Percentiles rank a stretch among this genome's conserved stretches.
Evolutionary conservation across 495 filamentous ascomycete genomes (phyloP).

Genomic region (Penicillium psychrofluorescens): DNA sequence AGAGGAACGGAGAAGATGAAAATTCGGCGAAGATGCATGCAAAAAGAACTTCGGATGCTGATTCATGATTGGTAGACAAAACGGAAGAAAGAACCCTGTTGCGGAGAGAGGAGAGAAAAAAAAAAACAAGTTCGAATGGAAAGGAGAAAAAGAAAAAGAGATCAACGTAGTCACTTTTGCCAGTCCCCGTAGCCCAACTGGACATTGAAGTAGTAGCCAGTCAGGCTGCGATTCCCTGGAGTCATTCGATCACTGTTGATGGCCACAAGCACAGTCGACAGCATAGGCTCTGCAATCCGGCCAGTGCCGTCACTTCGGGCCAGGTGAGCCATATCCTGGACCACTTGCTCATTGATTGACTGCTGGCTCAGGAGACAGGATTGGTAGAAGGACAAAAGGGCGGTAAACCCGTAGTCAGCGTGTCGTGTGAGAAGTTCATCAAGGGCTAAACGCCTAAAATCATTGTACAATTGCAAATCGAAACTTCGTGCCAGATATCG

Average conservation of each 20-base stretch:
- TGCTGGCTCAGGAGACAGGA: slow-evolving; percentile 42
- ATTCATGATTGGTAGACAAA: slow-evolving; percentile 17
- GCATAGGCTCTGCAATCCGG: too few relatives aligned
- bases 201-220: slow-evolving; percentile 36
- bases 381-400: slow-evolving; percentile 54
- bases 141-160: slow-evolving; percentile 5
- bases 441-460: slow-evolving; percentile 65
- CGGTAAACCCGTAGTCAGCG: slow-evolving; percentile 43
- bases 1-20: slow-evolving; percentile 2
- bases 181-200: slow-evolving; percentile 4
- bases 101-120: slow-evolving; percentile 8
- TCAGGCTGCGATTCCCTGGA: slow-evolving; percentile 48
- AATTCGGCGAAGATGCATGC: slow-evolving; percentile 16
- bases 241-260: slow-evolving; percentile 42
- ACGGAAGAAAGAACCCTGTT: slow-evolving; percentile 1
- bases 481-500: slow-evolving; percentile 69
- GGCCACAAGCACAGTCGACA: slow-evolving; percentile 35
- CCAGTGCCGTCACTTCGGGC: slow-evolving; percentile 17
- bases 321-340: slow-evolving; percentile 46
- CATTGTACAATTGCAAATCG: slow-evolving; percentile 70
- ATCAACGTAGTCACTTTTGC: slow-evolving; percentile 16
- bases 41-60: slow-evolving; percentile 14
- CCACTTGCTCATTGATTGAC: slow-evolving; percentile 42
- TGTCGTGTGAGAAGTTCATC: slow-evolving; percentile 51
- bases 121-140: slow-evolving; percentile 6